A percentile compares a stretch with the other conserved stretches of the same genome.
These are phyloP conservation scores for Ichthyophthirius multifiliis DNA, from an alignment of 169 alveolate genomes.

Conservation along the genomic window DNA sequence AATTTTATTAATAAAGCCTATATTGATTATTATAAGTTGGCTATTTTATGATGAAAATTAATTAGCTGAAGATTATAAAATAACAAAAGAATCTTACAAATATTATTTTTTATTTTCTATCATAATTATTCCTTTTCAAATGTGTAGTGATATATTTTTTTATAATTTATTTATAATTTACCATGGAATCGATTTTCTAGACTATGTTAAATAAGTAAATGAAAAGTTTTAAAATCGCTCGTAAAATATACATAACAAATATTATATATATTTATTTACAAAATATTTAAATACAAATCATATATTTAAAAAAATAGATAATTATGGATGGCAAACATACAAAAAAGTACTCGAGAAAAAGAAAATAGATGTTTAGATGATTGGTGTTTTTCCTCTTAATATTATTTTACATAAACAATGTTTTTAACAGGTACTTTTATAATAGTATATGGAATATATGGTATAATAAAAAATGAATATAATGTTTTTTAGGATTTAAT, in stretches of 20 bases:
- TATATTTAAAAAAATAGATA: background rate
- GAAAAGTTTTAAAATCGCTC: background rate
- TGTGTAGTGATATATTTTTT: background rate
- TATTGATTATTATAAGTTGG: background rate
- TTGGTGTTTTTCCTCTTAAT: slow-evolving; percentile 5
- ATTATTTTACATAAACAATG: background rate
- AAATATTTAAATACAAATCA: background rate
- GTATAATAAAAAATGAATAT: background rate
- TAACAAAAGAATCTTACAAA: background rate
- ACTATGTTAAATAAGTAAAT: background rate
- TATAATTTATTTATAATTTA: background rate
- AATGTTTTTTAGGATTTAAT: background rate
- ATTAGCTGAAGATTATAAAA: background rate
- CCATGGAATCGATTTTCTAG: background rate
- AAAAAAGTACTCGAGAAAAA: background rate
- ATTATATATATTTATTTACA: background rate
- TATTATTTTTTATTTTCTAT: background rate
- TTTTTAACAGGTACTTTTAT: background rate
- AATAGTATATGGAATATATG: background rate
- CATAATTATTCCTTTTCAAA: background rate
- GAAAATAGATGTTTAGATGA: background rate
- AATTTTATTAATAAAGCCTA: background rate
- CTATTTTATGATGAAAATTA: background rate
- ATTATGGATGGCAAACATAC: background rate
- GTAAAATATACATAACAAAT: background rate